These are phyloP conservation scores for Boletus semigastroideus DNA, from an alignment of 1,284 basidiomycete species.

Conservation along the genomic window DNA sequence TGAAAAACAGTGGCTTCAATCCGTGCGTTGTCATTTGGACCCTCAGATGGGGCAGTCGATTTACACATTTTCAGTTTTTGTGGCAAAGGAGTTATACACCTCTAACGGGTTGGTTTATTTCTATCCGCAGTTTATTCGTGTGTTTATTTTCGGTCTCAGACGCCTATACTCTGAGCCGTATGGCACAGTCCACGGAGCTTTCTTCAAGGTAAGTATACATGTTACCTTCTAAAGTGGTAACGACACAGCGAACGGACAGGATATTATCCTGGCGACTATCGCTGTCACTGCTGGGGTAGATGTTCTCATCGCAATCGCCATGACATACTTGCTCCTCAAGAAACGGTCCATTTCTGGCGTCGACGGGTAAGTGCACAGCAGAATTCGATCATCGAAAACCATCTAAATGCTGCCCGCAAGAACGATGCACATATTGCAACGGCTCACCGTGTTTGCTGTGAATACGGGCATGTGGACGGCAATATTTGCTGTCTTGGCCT, in stretches of 20 bases:
- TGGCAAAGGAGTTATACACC: background rate
- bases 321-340: constrained; percentile 9
- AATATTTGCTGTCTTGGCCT: background rate
- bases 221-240: background rate
- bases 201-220: background rate
- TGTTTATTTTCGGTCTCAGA: background rate
- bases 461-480: background rate
- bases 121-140: too few species aligned
- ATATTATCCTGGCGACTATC: background rate
- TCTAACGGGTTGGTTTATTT: constrained; percentile 5
- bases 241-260: background rate
- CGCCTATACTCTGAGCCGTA: background rate
- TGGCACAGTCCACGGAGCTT: background rate
- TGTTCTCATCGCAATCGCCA: constrained; percentile 5
- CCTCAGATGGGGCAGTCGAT: background rate
- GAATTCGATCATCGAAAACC: background rate
- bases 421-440: background rate
- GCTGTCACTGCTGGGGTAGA: background rate
- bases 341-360: background rate
- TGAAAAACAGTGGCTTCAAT: background rate
- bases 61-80: background rate
- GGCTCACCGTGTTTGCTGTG: background rate
- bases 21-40: background rate
- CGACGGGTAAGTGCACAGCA: background rate
- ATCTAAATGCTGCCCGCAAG: background rate